Evolutionary conservation across 768 basidiomycete genomes (phyloP), one percentile per base, ranked within the genome.

Genomic region (Hypholoma sublateritium): DNA sequence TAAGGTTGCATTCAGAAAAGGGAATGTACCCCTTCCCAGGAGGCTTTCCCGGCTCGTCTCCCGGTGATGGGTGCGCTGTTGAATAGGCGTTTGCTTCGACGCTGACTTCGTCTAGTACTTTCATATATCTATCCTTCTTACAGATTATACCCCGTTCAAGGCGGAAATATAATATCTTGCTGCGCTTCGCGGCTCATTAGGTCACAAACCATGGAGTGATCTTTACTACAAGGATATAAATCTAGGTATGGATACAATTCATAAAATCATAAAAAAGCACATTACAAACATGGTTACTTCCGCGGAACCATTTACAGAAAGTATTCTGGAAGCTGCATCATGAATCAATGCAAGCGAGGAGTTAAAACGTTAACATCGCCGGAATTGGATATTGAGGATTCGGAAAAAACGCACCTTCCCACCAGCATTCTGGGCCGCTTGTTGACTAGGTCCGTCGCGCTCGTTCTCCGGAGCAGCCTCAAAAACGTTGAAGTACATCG

Each of bases 391-490:
- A 45, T 13, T 25, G 48, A 28, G 5, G 28, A 6, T 32, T 32
- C 28, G 9, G 9, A 32, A 32, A 36, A 22, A 50, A 49, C 59
- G 32, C 61, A 90, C 91, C 83, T 89, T 92, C 24, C 84, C 87
- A 53, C 80, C 80, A 45, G 80, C 84, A 67, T 77, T 90, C 69
- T 90, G 89, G 6, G 82, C 80, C 11, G 81, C 81, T 68, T 94
- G 91, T 50, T 93, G 89, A 59, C 68, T 84, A 1, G 94, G 93
- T 3, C 93, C 93, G 65, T 96, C 93, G 46, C 90, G 74, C 65
- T 98, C 97, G 69, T 99, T 99, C 74, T 99, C 97, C 4, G 97
- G 97, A 1, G 97, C 97, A 3, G 97, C 97, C 61, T 95, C 93
- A 69, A 99, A 98, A 35, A 98, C 97, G 65, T 98, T 99, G 73